These are phyloP conservation scores for Plantago ovata DNA, from an alignment of 257 asterid species.

Conservation along the genomic window DNA sequence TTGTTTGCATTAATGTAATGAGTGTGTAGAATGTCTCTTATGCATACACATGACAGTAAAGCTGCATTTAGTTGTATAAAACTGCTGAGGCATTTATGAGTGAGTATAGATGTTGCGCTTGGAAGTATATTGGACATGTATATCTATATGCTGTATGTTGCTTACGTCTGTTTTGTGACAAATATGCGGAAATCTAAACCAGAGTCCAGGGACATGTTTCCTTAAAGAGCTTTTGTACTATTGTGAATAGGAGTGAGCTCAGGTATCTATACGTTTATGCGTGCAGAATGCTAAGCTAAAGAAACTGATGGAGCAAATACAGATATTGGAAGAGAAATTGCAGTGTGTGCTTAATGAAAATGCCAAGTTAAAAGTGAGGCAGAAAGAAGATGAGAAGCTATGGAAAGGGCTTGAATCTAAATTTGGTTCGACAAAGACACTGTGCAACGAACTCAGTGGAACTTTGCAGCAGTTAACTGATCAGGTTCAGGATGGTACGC, in stretches of 20 bases:
- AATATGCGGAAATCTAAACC: constrained; percentile 14
- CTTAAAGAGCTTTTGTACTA: constrained; percentile 2
- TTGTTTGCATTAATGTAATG: neutral
- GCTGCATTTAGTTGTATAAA: constrained; percentile 13
- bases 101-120: constrained; percentile 7
- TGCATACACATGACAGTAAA: neutral
- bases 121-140: neutral
- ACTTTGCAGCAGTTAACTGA: constrained; percentile 65
- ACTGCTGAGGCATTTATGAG: constrained; percentile 1
- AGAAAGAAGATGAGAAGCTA: constrained; percentile 92
- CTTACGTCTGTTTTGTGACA: constrained; percentile 10
- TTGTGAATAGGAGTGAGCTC: constrained; percentile 21
- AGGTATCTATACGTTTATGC: constrained; percentile 20
- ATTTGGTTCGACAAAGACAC: constrained; percentile 66
- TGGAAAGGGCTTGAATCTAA: constrained; percentile 93
- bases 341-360: constrained; percentile 85
- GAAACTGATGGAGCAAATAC: constrained; percentile 66
- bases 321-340: constrained; percentile 73
- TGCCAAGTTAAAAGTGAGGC: constrained; percentile 75
- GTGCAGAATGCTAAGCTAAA: constrained; percentile 81
- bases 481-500: constrained; percentile 80
- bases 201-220: constrained; percentile 9
- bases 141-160: neutral
- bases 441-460: constrained; percentile 78
- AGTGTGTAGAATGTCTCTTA: neutral